Conservation (phyloP, 345 rosid genomes). For the Populus simonii region DNA sequence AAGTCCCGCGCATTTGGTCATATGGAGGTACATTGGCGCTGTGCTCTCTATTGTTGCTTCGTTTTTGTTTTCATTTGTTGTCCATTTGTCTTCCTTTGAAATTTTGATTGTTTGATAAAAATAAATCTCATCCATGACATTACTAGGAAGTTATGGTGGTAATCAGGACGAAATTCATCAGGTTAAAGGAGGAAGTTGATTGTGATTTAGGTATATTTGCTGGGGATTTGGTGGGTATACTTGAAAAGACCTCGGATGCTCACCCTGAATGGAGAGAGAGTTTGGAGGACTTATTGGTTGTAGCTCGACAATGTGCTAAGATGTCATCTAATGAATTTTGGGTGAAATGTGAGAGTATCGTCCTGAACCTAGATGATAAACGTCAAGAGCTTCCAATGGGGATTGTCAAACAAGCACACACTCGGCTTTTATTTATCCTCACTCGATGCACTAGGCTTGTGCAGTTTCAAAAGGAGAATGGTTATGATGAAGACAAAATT, state of each 20-base stretch:
- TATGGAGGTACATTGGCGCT: conserved; percentile 57
- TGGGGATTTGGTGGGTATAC: conserved; percentile 77
- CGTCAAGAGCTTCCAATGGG: conserved; percentile 95
- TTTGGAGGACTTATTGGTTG: conserved; percentile 79
- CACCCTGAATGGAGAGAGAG: conserved; percentile 69
- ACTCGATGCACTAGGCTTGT: conserved; percentile 93
- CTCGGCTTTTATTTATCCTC: conserved; percentile 86
- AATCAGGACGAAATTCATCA: conserved; percentile 74
- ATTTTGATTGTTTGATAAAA: neutral
- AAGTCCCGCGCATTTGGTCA: conserved; percentile 82
- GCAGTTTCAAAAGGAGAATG: conserved; percentile 91
- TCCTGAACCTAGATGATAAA: conserved; percentile 78
- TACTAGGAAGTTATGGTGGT: conserved; percentile 80
- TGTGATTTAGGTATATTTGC: conserved; percentile 86
- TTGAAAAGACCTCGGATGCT: conserved; percentile 59
- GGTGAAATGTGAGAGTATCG: conserved; percentile 83
- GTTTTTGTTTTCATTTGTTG: neutral
- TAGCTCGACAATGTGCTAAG: conserved; percentile 71
- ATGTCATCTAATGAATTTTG: conserved; percentile 86
- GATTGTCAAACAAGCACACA: conserved; percentile 81
- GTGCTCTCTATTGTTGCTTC: neutral
- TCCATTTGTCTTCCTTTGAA: neutral
- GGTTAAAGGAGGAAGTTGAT: conserved; percentile 87
- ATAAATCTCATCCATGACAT: conserved; percentile 9
- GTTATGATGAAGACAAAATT: conserved; percentile 73